These are phyloP conservation scores for Globisporangium emineosum DNA, from an alignment of 352 stramenopile genomes.

Conservation along the genomic window DNA sequence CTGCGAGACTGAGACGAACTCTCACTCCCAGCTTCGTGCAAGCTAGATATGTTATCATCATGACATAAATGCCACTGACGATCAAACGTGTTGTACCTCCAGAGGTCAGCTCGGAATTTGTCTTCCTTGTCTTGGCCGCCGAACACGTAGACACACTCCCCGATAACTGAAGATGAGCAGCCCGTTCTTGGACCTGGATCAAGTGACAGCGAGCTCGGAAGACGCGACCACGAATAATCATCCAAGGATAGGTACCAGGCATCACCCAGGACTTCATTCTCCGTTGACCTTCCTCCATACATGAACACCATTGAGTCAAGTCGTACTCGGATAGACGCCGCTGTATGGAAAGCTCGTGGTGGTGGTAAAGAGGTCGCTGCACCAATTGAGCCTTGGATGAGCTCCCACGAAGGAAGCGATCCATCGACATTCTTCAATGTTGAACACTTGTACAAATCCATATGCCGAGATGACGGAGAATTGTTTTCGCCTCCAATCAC, in stretches of 20 bases:
- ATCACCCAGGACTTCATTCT: constrained; percentile 73
- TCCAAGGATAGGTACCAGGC: constrained; percentile 82
- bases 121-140: constrained; percentile 80
- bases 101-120: constrained; percentile 73
- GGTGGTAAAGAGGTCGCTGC: constrained; percentile 60
- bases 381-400: constrained; percentile 66
- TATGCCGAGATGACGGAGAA: constrained; percentile 68
- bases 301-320: constrained; percentile 82
- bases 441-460: constrained; percentile 84
- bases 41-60: constrained; percentile 66
- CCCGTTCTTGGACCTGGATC: constrained; percentile 71
- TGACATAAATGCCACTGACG: constrained; percentile 83
- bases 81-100: constrained; percentile 87
- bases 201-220: constrained; percentile 69
- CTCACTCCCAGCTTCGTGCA: constrained; percentile 20
- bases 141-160: constrained; percentile 83
- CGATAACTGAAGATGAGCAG: constrained; percentile 67
- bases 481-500: constrained; percentile 81
- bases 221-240: constrained; percentile 74
- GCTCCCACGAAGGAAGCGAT: constrained; percentile 66
- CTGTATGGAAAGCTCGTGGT: constrained; percentile 67
- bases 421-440: constrained; percentile 54
- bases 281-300: constrained; percentile 73
- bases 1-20: constrained; percentile 15
- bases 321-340: constrained; percentile 60